Conservation (phyloP, 208 protist genomes). For the Tritrichomonas musculus region DNA sequence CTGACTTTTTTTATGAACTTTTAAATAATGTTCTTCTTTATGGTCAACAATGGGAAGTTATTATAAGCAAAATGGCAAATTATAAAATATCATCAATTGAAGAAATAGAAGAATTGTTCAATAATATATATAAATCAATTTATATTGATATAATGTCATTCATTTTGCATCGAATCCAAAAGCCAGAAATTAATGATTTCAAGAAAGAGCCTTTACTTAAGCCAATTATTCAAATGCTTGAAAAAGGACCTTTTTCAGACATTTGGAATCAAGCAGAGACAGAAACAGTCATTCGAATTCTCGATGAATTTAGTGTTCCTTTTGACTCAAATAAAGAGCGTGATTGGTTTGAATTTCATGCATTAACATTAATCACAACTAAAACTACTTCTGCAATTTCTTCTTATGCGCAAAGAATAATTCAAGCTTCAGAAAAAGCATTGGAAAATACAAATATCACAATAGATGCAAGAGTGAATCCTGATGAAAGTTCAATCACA, state of each 20-base stretch:
- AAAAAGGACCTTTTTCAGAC: not conserved
- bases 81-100: not conserved
- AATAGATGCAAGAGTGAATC: no score
- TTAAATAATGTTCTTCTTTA: not conserved
- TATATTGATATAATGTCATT: not conserved
- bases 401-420: not conserved
- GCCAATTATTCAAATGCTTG: not conserved
- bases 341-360: conserved; percentile 1
- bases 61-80: not conserved
- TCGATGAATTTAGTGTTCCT: not conserved
- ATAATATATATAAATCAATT: not conserved
- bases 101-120: not conserved
- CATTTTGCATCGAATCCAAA: not conserved
- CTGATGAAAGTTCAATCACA: no score
- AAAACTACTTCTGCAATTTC: not conserved
- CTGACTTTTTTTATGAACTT: not conserved
- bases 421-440: not conserved
- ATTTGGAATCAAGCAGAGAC: not conserved
- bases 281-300: not conserved
- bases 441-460: no score
- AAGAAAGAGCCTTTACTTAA: not conserved
- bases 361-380: not conserved
- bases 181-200: not conserved
- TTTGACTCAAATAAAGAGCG: not conserved
- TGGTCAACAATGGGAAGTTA: not conserved